Conservation (phyloP, 192 early-diverging fungal genomes). For the Podila epicladia region DNA sequence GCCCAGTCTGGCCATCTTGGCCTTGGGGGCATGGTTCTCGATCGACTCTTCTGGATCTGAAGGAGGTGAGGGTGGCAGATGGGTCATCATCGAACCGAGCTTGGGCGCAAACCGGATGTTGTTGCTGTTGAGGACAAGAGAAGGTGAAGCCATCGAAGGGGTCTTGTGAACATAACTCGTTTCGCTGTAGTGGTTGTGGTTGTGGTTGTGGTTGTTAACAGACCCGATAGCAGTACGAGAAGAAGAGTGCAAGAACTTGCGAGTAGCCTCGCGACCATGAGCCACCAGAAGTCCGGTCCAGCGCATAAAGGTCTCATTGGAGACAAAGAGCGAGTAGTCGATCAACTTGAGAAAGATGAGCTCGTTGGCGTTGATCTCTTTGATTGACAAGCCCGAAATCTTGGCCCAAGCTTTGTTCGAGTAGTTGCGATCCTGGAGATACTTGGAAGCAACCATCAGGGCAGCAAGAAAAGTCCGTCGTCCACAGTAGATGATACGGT, state of each 20-base stretch:
- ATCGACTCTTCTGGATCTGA: constrained; percentile 5
- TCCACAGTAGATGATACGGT: constrained; percentile 65
- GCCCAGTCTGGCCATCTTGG: neutral
- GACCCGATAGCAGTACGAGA: constrained; percentile 13
- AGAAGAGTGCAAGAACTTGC: constrained; percentile 36
- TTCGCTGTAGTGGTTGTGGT: neutral
- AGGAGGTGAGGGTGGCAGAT: neutral
- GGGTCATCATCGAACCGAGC: neutral
- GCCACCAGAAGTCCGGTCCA: constrained; percentile 62
- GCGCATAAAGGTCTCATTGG: constrained; percentile 59
- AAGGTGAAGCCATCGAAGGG: constrained; percentile 10
- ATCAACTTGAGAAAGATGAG: constrained; percentile 79
- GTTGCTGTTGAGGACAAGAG: constrained; percentile 31
- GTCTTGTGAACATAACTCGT: neutral
- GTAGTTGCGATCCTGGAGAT: constrained; percentile 86
- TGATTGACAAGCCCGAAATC: constrained; percentile 80
- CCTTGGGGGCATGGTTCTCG: neutral
- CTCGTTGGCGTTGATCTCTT: constrained; percentile 86
- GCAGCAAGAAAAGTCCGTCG: constrained; percentile 87
- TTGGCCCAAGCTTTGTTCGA: constrained; percentile 90
- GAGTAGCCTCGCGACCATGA: constrained; percentile 47
- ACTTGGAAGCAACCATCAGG: constrained; percentile 90
- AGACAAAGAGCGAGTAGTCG: constrained; percentile 81
- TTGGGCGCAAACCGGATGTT: constrained; percentile 26
- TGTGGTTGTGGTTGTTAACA: neutral